A percentile compares a stretch with the other conserved stretches of the same genome.
Evolutionary conservation across 2,329 filamentous ascomycete species (phyloP).

Genomic region (Penicillium oxalicum): DNA sequence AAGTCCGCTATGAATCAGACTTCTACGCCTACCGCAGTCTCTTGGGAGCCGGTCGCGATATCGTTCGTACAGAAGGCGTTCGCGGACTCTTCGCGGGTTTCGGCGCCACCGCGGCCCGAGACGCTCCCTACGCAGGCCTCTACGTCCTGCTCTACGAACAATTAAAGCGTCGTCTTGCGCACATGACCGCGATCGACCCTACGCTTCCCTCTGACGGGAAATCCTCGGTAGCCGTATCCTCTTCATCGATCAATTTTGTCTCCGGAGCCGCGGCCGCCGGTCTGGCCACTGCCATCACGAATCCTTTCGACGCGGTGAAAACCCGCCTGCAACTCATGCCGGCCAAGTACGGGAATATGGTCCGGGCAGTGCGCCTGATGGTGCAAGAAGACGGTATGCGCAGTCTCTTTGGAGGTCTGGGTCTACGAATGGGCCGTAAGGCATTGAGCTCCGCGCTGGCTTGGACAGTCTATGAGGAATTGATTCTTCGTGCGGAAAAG

Average conservation of each 20-base stretch:
- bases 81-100: constrained; percentile 90
- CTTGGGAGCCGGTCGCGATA: constrained; percentile 65
- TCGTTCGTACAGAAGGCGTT: constrained; percentile 64
- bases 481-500: constrained; percentile 67
- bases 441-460: constrained; percentile 89
- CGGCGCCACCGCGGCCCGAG: constrained; percentile 84
- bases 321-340: constrained; percentile 91
- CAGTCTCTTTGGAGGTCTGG: constrained; percentile 79
- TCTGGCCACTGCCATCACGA: constrained; percentile 80
- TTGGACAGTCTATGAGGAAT: constrained; percentile 95
- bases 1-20: constrained; percentile 89
- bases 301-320: constrained; percentile 95
- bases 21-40: constrained; percentile 79
- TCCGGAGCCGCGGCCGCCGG: constrained; percentile 77
- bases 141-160: constrained; percentile 91
- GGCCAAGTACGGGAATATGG: constrained; percentile 71
- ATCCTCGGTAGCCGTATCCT: constrained; percentile 21
- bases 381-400: constrained; percentile 71
- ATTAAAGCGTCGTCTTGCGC: constrained; percentile 31
- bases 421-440: constrained; percentile 81
- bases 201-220: constrained; percentile 12
- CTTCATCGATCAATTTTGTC: constrained; percentile 68
- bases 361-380: constrained; percentile 71
- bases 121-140: constrained; percentile 92
- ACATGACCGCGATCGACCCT: constrained; percentile 14